Evolutionary conservation across 1,284 basidiomycete genomes (phyloP).

Genomic region (Singerocomus rubriflavus): DNA sequence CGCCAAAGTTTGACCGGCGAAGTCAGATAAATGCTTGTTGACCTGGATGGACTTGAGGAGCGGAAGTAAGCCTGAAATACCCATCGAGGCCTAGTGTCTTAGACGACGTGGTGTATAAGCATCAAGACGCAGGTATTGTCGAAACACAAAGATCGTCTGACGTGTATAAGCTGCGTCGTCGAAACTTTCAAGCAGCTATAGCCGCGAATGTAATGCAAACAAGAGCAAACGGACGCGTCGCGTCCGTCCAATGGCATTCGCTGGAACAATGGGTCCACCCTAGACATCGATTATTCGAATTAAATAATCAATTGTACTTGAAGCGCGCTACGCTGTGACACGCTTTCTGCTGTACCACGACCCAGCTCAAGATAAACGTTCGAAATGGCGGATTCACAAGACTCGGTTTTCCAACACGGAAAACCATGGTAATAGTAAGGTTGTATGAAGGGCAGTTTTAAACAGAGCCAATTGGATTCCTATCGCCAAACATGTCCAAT

Average conservation of each 20-base stretch:
- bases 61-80: conserved; percentile 91
- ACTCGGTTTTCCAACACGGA: too few species aligned
- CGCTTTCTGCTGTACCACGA: too few species aligned
- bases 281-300: too few species aligned
- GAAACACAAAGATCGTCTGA: conserved; percentile 1
- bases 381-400: too few species aligned
- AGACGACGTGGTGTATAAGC: background rate
- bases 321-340: too few species aligned
- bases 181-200: background rate
- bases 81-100: conserved; percentile 51
- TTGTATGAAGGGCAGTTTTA: too few species aligned
- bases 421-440: too few species aligned
- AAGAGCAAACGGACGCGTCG: conserved; percentile 31
- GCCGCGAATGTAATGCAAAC: conserved; percentile 18
- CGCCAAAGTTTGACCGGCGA: conserved; percentile 76
- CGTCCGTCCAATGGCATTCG: conserved; percentile 24
- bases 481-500: too few species aligned
- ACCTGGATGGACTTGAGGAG: conserved; percentile 89
- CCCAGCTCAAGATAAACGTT: too few species aligned
- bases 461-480: too few species aligned
- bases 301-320: too few species aligned
- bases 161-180: background rate
- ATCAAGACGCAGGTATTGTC: conserved; percentile 7
- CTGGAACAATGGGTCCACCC: background rate
- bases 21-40: conserved; percentile 76